Conservation (phyloP, 2,329 filamentous ascomycete species). For the Lecanicillium sp. region DNA sequence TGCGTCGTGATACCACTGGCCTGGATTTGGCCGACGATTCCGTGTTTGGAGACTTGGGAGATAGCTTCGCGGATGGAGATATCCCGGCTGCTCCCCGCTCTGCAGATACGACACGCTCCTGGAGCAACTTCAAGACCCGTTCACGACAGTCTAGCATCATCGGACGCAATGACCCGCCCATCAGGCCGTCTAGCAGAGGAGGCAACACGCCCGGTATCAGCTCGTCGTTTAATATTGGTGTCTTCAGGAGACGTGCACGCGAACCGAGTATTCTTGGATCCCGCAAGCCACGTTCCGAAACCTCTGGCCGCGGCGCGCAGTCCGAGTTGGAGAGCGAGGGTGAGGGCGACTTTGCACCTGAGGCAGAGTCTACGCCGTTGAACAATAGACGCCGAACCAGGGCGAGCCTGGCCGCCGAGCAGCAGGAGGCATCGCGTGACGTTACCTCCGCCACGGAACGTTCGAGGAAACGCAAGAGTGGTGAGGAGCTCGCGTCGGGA, state of each 20-base stretch:
- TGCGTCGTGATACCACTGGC: constrained; percentile 35
- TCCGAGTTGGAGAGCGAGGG: constrained; percentile 35
- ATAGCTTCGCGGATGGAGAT: constrained; percentile 33
- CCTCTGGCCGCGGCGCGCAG: constrained; percentile 22
- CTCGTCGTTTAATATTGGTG: constrained; percentile 46
- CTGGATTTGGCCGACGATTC: constrained; percentile 40
- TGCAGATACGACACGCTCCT: constrained; percentile 36
- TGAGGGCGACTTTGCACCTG: constrained; percentile 49
- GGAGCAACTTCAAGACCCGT: constrained; percentile 37
- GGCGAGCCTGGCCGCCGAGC: constrained; percentile 16
- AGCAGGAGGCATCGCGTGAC: constrained; percentile 17
- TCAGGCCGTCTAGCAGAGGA: constrained; percentile 44
- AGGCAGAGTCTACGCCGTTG: constrained; percentile 62
- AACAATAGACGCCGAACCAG: constrained; percentile 35
- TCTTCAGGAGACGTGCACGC: constrained; percentile 48
- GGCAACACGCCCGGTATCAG: constrained; percentile 39
- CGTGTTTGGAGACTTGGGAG: constrained; percentile 38
- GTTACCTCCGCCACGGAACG: constrained; percentile 22
- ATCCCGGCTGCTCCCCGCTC: constrained; percentile 24
- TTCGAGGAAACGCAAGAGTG: constrained; percentile 50
- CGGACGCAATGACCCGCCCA: constrained; percentile 42
- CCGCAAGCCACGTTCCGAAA: constrained; percentile 20
- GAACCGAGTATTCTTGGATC: constrained; percentile 56
- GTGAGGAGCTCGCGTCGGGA: constrained; percentile 31
- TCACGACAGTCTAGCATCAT: constrained; percentile 43